phyloP scores from a whole-genome alignment of 345 rosid species.

The Euphorbia lathyris region DNA sequence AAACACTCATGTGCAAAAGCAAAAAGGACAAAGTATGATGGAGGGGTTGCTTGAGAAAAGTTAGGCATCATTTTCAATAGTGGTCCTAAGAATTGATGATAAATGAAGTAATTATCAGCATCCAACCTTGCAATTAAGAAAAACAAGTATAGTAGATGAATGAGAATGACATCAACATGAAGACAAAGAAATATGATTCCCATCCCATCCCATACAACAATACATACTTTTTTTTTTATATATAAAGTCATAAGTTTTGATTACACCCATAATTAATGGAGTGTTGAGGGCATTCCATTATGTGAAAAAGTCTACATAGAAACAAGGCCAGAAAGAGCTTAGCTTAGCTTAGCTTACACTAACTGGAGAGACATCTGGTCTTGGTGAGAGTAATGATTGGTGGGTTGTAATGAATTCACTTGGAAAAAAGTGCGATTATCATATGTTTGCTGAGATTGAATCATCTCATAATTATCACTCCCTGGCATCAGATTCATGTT shows the following conservation, averaged over 20 bases:
- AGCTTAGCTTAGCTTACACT: slow-evolving; percentile 45
- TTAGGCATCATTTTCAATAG: neutral
- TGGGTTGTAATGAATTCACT: slow-evolving; percentile 74
- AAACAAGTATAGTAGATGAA: neutral
- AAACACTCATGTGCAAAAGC: neutral
- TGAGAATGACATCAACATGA: slow-evolving; percentile 1
- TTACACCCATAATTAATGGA: slow-evolving; percentile 1
- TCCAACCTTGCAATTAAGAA: neutral
- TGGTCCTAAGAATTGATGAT: neutral
- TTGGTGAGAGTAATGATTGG: slow-evolving; percentile 55
- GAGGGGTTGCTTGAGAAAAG: neutral
- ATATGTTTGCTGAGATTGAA: slow-evolving; percentile 51
- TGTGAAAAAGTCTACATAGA: neutral
- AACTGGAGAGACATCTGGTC: slow-evolving; percentile 84
- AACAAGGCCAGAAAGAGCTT: neutral
- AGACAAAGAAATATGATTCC: slow-evolving; percentile 7
- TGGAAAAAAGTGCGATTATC: slow-evolving; percentile 79
- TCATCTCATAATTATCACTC: slow-evolving; percentile 51
- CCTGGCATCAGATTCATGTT: slow-evolving; percentile 85
- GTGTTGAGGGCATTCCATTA: neutral
- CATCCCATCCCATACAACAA: slow-evolving; percentile 22
- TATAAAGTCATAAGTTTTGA: slow-evolving; percentile 14
- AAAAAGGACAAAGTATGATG: neutral
- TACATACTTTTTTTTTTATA: slow-evolving; percentile 14
- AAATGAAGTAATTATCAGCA: neutral